A percentile compares a stretch with the other conserved stretches of the same genome.
These are phyloP conservation scores for Neoconidiobolus thromboides DNA, from an alignment of 371 early-diverging fungal species.

Conservation along the genomic window DNA sequence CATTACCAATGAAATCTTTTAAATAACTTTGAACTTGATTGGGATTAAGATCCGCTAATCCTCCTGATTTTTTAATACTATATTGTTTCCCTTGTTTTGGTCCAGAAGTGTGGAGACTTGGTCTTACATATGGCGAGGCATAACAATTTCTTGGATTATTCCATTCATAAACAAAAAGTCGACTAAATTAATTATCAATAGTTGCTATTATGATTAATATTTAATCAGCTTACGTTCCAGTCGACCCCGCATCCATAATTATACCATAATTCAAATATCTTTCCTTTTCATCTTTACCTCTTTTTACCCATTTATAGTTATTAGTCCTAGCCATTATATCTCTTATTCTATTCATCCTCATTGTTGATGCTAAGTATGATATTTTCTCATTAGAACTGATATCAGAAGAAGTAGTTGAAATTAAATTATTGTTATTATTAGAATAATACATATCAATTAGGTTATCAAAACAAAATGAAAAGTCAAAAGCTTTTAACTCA, in stretches of 20 bases:
- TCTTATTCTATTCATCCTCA: too few relatives aligned
- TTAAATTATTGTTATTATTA: too few relatives aligned
- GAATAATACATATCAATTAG: too few relatives aligned
- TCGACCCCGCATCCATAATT: slow-evolving; percentile 7
- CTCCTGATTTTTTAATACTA: neutral
- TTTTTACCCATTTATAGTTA: too few relatives aligned
- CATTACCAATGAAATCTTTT: slow-evolving; percentile 53
- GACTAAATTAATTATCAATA: neutral
- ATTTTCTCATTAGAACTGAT: too few relatives aligned
- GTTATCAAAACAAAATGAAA: too few relatives aligned
- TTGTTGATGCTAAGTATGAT: too few relatives aligned
- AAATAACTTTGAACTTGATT: slow-evolving; percentile 35
- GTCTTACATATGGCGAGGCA: neutral
- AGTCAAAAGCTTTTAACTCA: too few relatives aligned
- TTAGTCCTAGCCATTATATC: too few relatives aligned
- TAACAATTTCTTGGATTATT: neutral
- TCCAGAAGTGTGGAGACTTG: neutral
- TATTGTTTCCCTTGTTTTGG: neutral
- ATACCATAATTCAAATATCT: slow-evolving; percentile 1
- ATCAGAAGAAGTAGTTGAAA: too few relatives aligned
- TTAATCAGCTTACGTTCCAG: slow-evolving; percentile 5
- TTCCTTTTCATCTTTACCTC: too few relatives aligned
- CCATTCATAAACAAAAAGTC: slow-evolving; percentile 7
- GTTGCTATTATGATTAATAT: neutral
- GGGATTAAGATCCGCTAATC: slow-evolving; percentile 10